Evolutionary conservation across 768 basidiomycete species (phyloP), one percentile per base, ranked within the genome.

Genomic region (Lentinula lateritia): DNA sequence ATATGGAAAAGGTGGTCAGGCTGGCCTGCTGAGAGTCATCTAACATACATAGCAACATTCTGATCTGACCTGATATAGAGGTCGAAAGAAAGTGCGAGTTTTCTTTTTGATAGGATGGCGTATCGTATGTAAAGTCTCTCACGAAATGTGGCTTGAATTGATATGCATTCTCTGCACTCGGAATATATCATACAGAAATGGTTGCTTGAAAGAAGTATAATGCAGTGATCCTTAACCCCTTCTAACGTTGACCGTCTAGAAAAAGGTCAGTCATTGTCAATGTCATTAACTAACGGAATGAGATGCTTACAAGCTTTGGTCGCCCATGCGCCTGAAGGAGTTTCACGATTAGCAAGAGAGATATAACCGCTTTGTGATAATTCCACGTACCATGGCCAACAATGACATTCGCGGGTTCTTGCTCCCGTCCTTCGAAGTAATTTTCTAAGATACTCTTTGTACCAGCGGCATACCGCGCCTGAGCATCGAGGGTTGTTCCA

Each of bases 401-500:
- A 69, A 95, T 97, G 74, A 97, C 73, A 78, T 95, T 91, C 63
- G 80, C 83, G 0, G 87, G 83, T 5, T 90, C 85, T 74, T 96
- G 93, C 1, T 80, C 71, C 72, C 86, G 85, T 62, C 72, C 75
- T 16, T 69, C 69, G 62, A 91, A 67, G 76, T 86, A 93, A 74
- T 89, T 88, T 61, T 86, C 80, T 60, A 93, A 78, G 71, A 93
- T 93, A 63, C 75, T 77, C 76, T 76, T 84, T 28, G 84, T 79
- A 12, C 92, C 92, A 50, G 75, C 73, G 12, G 93, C 92, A 70
- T 97, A 96, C 50, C 93, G 89, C 28, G 80, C 82, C 75, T 95
- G 93, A 2, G 93, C 93, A 68, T 95, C 93, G 63, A 95, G 83
- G 18, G 92, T 93, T 7, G 93, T 93, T 46, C 93, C 93, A 66